These are phyloP conservation scores for Quercus bicolor DNA, from an alignment of 306 rosid species.

Conservation along the genomic window DNA sequence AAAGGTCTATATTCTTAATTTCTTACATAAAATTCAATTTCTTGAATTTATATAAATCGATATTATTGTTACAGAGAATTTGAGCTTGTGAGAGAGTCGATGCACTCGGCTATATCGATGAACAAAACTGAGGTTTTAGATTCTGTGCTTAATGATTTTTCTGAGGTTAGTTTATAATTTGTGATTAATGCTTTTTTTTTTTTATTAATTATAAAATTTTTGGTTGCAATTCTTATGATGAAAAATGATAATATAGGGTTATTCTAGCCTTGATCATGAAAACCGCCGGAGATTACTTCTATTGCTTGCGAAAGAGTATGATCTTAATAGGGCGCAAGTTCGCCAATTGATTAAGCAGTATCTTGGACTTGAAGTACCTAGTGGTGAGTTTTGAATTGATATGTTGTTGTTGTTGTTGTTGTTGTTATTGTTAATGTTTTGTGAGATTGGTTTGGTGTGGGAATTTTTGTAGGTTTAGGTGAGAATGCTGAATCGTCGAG, in stretches of 20 bases:
- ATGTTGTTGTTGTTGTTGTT: background rate
- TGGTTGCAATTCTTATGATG: slow-evolving; percentile 15
- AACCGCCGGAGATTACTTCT: slow-evolving; percentile 64
- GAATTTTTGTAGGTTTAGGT: slow-evolving; percentile 23
- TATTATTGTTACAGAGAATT: slow-evolving; percentile 44
- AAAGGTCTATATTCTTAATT: slow-evolving; percentile 43
- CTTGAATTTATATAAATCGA: background rate
- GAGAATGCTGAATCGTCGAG: slow-evolving; percentile 44
- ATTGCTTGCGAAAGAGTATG: slow-evolving; percentile 77
- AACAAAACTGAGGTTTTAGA: slow-evolving; percentile 72
- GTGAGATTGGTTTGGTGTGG: slow-evolving; percentile 20
- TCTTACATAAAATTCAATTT: background rate
- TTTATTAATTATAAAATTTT: background rate
- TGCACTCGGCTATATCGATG: slow-evolving; percentile 77
- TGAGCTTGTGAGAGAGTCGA: slow-evolving; percentile 56
- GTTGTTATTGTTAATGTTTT: slow-evolving; percentile 7
- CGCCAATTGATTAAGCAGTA: slow-evolving; percentile 72
- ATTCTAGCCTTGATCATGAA: slow-evolving; percentile 56
- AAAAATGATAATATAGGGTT: slow-evolving; percentile 58
- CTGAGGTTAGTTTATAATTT: slow-evolving; percentile 40
- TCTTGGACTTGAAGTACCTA: slow-evolving; percentile 75
- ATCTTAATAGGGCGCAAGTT: slow-evolving; percentile 73
- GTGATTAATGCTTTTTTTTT: background rate
- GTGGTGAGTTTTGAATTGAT: slow-evolving; percentile 42
- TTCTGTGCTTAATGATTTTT: slow-evolving; percentile 60